Evolutionary conservation across 2,329 filamentous ascomycete species (phyloP).

Genomic region (Monilinia laxa): DNA sequence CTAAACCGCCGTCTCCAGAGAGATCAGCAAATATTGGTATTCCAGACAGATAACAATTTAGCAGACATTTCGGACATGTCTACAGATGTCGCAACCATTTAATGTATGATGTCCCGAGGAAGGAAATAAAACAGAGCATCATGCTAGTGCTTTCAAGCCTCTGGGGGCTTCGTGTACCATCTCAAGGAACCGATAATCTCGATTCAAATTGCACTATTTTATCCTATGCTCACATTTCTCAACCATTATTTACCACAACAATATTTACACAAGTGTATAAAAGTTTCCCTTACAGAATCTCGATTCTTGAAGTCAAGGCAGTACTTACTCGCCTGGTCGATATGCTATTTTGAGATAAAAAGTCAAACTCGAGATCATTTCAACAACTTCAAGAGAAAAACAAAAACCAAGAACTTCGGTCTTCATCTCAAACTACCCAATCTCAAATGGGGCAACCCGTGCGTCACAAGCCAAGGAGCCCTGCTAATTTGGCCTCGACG

Average conservation of each 20-base stretch:
- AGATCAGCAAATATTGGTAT: constrained; percentile 8
- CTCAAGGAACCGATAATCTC: background rate
- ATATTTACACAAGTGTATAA: background rate
- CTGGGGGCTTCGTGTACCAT: constrained; percentile 4
- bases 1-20: constrained; percentile 10
- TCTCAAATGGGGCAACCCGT: constrained; percentile 17
- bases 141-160: background rate
- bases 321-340: background rate
- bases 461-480: constrained; percentile 14
- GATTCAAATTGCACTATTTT: background rate
- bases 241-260: background rate
- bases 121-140: background rate
- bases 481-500: background rate
- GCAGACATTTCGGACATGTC: background rate
- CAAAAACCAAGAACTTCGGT: constrained; percentile 6
- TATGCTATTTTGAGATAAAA: background rate
- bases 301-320: background rate
- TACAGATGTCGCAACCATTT: background rate
- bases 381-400: background rate
- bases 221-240: background rate
- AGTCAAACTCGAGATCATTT: background rate
- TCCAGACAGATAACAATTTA: background rate
- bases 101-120: background rate
- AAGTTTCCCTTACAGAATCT: background rate
- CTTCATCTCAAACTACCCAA: constrained; percentile 8